A percentile compares a stretch with the other conserved stretches of the same genome.
These are phyloP conservation scores for Trifolium subterraneum DNA, from an alignment of 306 rosid genomes.

Conservation along the genomic window DNA sequence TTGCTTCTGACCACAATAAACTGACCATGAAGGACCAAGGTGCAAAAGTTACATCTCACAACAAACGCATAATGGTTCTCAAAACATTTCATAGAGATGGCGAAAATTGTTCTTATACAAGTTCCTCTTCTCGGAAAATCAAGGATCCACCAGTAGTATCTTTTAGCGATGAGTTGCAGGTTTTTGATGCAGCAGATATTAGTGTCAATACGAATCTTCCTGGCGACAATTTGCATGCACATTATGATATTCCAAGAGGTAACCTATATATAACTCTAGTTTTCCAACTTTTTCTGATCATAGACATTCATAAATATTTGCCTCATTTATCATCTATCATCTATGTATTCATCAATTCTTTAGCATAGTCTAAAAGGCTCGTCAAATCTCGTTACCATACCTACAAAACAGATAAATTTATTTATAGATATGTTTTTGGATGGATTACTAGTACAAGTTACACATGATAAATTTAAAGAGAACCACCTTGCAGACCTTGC, in stretches of 20 bases:
- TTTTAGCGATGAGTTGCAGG: slow-evolving; percentile 3
- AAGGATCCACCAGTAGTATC: background rate
- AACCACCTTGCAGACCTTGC: slow-evolving; percentile 38
- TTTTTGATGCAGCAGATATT: slow-evolving; percentile 34
- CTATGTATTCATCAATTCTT: slow-evolving; percentile 4
- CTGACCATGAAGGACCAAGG: background rate
- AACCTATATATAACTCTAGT: slow-evolving; percentile 12
- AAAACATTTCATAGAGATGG: slow-evolving; percentile 20
- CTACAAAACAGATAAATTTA: background rate
- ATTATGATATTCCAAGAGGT: slow-evolving; percentile 56
- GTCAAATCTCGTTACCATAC: background rate
- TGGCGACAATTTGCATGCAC: slow-evolving; percentile 29
- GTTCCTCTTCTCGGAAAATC: background rate
- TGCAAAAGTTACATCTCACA: background rate
- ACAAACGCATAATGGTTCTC: background rate
- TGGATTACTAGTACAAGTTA: background rate
- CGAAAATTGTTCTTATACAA: slow-evolving; percentile 22
- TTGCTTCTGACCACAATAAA: slow-evolving; percentile 35
- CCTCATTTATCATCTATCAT: slow-evolving; percentile 20
- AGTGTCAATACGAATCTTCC: slow-evolving; percentile 30
- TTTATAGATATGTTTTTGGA: background rate
- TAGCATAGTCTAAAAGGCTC: background rate
- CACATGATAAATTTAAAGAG: slow-evolving; percentile 35
- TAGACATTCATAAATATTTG: slow-evolving; percentile 12
- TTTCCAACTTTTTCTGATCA: slow-evolving; percentile 32